A percentile compares a stretch with the other conserved stretches of the same genome.
Conservation (phyloP, 2,329 filamentous ascomycete genomes). For the Fusarium gaditjirri region DNA sequence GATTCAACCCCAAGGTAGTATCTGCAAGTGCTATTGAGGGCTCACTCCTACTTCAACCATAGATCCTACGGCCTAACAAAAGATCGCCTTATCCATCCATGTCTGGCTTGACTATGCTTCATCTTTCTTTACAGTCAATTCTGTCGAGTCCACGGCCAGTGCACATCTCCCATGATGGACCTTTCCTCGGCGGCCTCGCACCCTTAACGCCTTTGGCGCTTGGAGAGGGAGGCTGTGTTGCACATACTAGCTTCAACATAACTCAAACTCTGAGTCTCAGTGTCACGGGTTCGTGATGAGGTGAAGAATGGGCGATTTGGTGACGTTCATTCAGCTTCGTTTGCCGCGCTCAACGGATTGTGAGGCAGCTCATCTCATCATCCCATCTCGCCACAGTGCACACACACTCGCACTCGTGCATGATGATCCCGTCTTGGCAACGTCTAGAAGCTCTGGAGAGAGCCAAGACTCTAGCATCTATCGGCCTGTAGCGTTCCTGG, state of each 20-base stretch:
- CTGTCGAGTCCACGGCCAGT: not conserved
- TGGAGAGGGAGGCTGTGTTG: slow-evolving; percentile 36
- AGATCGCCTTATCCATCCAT: not conserved
- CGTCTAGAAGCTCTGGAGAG: slow-evolving; percentile 23
- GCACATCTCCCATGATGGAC: not conserved
- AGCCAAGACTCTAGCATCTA: slow-evolving; percentile 34
- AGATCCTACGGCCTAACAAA: not conserved
- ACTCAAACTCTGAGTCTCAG: not conserved
- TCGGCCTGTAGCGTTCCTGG: slow-evolving; percentile 9
- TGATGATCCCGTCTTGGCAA: slow-evolving; percentile 24
- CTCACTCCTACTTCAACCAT: not conserved
- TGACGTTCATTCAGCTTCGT: slow-evolving; percentile 18
- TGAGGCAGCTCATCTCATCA: slow-evolving; percentile 20
- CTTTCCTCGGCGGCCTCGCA: slow-evolving; percentile 37
- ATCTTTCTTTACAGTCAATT: not conserved
- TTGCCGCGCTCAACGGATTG: slow-evolving; percentile 15
- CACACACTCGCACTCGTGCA: not conserved
- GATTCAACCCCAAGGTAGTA: not conserved
- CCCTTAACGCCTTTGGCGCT: slow-evolving; percentile 19
- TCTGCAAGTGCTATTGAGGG: not conserved
- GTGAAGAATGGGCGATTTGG: not conserved
- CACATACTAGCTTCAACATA: not conserved
- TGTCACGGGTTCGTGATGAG: not conserved
- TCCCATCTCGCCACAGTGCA: slow-evolving; percentile 28
- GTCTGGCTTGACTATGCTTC: not conserved